Evolutionary conservation across 2,329 filamentous ascomycete species (phyloP).

Genomic region (Claviceps purpurea): DNA sequence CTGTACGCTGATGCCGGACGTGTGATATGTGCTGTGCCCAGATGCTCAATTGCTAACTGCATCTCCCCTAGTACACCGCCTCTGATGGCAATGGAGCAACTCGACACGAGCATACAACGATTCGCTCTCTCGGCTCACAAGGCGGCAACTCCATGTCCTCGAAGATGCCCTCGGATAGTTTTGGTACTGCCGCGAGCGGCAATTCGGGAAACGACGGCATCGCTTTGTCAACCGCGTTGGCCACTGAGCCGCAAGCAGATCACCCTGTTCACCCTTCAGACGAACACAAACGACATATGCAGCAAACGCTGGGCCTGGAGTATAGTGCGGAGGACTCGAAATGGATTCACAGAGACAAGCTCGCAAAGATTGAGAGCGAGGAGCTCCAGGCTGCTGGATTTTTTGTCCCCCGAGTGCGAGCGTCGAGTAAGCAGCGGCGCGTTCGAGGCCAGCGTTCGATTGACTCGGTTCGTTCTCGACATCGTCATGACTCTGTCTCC

Average conservation of each 20-base stretch:
- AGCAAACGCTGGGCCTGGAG: slow-evolving; percentile 14
- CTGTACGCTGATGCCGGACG: background rate
- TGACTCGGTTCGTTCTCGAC: slow-evolving; percentile 10
- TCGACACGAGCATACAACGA: slow-evolving; percentile 7
- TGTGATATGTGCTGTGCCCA: background rate
- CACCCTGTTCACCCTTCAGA: slow-evolving; percentile 11
- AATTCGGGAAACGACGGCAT: slow-evolving; percentile 11
- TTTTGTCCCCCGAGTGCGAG: slow-evolving; percentile 39
- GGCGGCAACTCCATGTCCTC: slow-evolving; percentile 14
- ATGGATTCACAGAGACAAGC: slow-evolving; percentile 79
- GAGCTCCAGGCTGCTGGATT: slow-evolving; percentile 72
- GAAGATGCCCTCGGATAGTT: slow-evolving; percentile 24
- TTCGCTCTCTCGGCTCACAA: slow-evolving; percentile 9
- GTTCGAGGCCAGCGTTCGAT: slow-evolving; percentile 6
- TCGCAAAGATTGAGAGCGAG: slow-evolving; percentile 67
- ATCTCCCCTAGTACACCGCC: slow-evolving; percentile 4
- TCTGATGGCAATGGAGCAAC: slow-evolving; percentile 6
- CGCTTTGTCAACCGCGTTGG: slow-evolving; percentile 11
- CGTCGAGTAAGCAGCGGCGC: slow-evolving; percentile 35
- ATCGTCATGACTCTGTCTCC: slow-evolving; percentile 33
- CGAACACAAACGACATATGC: slow-evolving; percentile 14
- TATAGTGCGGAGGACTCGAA: slow-evolving; percentile 47
- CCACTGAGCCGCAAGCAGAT: slow-evolving; percentile 13
- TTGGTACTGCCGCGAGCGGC: slow-evolving; percentile 13
- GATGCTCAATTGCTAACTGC: background rate